Evolutionary conservation across 192 early-diverging fungal species (phyloP), one percentile per base, ranked within the genome.

Genomic region (Mortierella antarctica): DNA sequence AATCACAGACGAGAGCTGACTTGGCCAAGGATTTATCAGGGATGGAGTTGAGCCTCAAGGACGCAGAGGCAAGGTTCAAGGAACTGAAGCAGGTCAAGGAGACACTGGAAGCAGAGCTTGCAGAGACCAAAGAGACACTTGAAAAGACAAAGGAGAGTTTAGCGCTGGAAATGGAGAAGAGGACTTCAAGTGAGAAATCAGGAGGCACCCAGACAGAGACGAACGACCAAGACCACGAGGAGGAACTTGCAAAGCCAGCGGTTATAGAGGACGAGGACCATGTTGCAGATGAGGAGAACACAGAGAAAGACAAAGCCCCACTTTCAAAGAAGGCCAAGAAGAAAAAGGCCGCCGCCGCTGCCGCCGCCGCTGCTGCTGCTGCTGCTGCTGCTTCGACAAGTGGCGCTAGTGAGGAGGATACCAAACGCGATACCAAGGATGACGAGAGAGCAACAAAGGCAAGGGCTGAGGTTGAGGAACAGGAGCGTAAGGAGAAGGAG

Each of bases 301-400:
- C 44, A 7, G 75, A 70, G 21, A 78, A 78, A 31, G 55, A 60
- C 5, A 71, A 70, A 42, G 56, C 56, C 20, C 75, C 69, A 12
- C 65, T 67, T 4, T 80, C 77, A 6, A 80, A 80, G 60, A 80
- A 80, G 21, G 64, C 72, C 9, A 67, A 44, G 41, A 74, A 74
- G 58, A 74, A 74, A 51, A 74, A 74, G 64, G 55, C 53, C 7
- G 55, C 53, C 7, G 65, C 53, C 2, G 70, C 70, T 0, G 70
- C 70, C 0, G 70, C 60, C 2, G 69, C 69, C 9, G 69, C 52
- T 1, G 69, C 69, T 0, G 67, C 67, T 2, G 48, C 57, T 11
- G 57, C 41, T 18, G 69, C 59, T 31, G 49, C 57, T 5, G 71
- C 66, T 18, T 61, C 12, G 8, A 10, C 53, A 5, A 45, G 15